These are phyloP conservation scores for Phytophthora cactorum DNA, from an alignment of 352 stramenopile species.

Conservation along the genomic window DNA sequence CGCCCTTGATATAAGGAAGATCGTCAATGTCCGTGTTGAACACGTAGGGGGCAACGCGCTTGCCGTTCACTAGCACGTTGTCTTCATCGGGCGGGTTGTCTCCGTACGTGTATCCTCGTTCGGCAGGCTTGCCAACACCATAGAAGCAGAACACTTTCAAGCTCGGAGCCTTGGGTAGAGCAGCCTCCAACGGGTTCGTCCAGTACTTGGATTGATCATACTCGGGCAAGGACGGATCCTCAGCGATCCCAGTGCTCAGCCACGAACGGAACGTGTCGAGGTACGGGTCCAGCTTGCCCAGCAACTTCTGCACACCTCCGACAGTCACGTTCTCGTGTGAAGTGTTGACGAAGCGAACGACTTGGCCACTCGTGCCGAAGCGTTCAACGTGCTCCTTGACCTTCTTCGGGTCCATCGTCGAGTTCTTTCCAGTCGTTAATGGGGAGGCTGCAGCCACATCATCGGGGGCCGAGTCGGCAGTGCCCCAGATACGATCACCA, in stretches of 20 bases:
- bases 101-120: conserved; percentile 83
- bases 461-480: conserved; percentile 55
- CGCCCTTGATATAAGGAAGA: conserved; percentile 75
- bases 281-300: conserved; percentile 57
- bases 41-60: conserved; percentile 66
- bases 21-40: conserved; percentile 69
- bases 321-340: conserved; percentile 67
- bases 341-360: conserved; percentile 64
- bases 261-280: conserved; percentile 49
- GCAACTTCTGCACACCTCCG: conserved; percentile 48
- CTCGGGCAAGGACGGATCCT: conserved; percentile 51
- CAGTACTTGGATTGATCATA: conserved; percentile 78
- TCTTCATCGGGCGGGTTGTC: conserved; percentile 51
- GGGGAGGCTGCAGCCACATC: conserved; percentile 70
- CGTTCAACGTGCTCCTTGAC: conserved; percentile 52
- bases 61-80: conserved; percentile 37
- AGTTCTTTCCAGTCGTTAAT: conserved; percentile 38
- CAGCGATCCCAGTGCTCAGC: conserved; percentile 51
- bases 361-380: conserved; percentile 56
- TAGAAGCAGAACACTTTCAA: conserved; percentile 97
- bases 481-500: conserved; percentile 90
- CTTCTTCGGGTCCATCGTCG: conserved; percentile 34
- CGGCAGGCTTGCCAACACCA: conserved; percentile 91
- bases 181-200: conserved; percentile 88
- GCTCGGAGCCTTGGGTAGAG: conserved; percentile 90